Base-by-base conservation (phyloP, 2,329 filamentous ascomycete species). In the Colletotrichum tanaceti region DNA sequence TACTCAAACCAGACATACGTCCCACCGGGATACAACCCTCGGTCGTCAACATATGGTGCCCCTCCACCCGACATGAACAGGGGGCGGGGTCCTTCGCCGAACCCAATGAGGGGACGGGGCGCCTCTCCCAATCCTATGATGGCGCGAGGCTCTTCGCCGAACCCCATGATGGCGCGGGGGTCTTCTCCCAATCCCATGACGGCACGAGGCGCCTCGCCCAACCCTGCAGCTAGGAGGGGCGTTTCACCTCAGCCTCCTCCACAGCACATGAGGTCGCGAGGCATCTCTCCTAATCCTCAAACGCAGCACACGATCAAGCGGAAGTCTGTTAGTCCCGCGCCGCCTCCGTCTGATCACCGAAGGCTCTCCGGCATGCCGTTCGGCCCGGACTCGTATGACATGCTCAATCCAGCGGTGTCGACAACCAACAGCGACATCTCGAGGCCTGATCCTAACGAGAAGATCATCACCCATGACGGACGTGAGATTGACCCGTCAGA, bases 401-500 rank as follows among this genome's bases (percentile, higher is more conserved):
- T 87, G 1, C 84, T 93, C 71, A 94, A 94, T 71, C 90, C 91
- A 0, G 79, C 78, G 4, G 72, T 85, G 18, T 79, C 81, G 35
- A 22, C 63, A 3, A 68, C 57, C 16, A 46, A 44, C 32, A 68
- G 64, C 38, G 64, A 70, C 38, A 68, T 75, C 28, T 75, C 74
- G 6, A 74, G 76, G n/a, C 70, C 73, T 1, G 81, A 89, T 61
- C 80, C 84, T 0, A 85, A 86, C 59, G 90, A 88, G 10, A 93
- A 93, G 74, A 93, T 94, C 70, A 89, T 94, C 61, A 91, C 89
- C 1, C 86, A 91, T 71, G 91, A 93, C 75, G 92, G 92, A 7
- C 86, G 90, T 63, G 90, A 93, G 73, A 86, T 95, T 63, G 92
- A 95, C 74, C 92, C 92, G 1, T 93, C 91, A 0, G 92, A 95